Evolutionary conservation across 2,329 filamentous ascomycete species (phyloP).

Genomic region (Penicillium sp.): DNA sequence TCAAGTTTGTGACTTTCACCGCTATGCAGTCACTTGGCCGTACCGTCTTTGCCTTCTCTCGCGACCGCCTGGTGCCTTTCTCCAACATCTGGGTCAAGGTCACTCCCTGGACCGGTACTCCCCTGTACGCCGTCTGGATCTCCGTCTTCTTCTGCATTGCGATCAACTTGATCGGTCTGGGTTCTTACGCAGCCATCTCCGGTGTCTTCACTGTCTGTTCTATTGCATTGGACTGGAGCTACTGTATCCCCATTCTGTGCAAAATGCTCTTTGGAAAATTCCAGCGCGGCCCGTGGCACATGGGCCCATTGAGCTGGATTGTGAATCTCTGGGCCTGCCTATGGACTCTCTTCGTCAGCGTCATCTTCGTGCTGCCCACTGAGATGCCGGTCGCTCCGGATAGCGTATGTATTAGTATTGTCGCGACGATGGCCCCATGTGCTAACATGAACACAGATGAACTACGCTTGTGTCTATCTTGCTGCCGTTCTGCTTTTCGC

Average conservation of each 20-base stretch:
- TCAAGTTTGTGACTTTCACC: conserved; percentile 57
- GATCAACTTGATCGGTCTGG: conserved; percentile 56
- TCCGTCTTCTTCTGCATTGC: conserved; percentile 52
- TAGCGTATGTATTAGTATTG: conserved; percentile 33
- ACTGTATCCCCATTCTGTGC: conserved; percentile 55
- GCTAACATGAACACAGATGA: conserved; percentile 42
- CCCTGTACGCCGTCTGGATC: conserved; percentile 54
- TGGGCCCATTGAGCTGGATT: conserved; percentile 42
- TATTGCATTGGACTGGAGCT: conserved; percentile 47
- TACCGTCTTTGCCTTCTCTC: conserved; percentile 54
- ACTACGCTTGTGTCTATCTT: conserved; percentile 53
- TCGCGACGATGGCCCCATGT: neutral
- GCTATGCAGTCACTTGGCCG: conserved; percentile 53
- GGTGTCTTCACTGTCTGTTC: conserved; percentile 46
- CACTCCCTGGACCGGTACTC: conserved; percentile 48
- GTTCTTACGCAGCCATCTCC: conserved; percentile 39
- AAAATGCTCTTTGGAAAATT: conserved; percentile 50
- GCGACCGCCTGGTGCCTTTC: conserved; percentile 49
- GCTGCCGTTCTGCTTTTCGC: conserved; percentile 45
- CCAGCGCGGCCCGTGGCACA: conserved; percentile 50
- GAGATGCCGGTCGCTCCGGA: conserved; percentile 44
- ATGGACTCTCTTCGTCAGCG: conserved; percentile 52
- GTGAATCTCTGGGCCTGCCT: conserved; percentile 49
- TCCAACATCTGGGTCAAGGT: conserved; percentile 50
- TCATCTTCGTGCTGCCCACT: conserved; percentile 54